Evolutionary conservation across 2,329 filamentous ascomycete species (phyloP).

Genomic region (Phoma sp.): DNA sequence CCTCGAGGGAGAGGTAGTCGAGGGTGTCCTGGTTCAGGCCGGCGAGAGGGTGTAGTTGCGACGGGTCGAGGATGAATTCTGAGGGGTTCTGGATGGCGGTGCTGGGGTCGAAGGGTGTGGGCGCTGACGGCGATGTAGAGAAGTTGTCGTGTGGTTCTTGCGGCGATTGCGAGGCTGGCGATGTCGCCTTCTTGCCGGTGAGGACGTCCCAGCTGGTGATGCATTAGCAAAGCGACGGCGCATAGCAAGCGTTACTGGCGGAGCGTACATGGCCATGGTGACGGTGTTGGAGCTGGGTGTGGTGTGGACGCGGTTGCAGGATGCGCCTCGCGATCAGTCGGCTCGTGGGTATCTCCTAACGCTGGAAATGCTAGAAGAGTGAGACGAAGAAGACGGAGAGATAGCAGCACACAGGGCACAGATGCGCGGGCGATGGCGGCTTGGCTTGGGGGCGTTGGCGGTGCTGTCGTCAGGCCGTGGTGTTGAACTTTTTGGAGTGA

Average conservation of each 20-base stretch:
- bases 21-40: slow-evolving; percentile 91
- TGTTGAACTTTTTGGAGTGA: slow-evolving; percentile 44
- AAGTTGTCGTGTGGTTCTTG: slow-evolving; percentile 56
- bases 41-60: slow-evolving; percentile 88
- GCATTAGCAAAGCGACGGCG: slow-evolving; percentile 1
- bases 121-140: slow-evolving; percentile 38
- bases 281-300: slow-evolving; percentile 21
- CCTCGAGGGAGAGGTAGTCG: slow-evolving; percentile 94
- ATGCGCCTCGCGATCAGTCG: slow-evolving; percentile 31
- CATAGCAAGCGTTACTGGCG: background rate
- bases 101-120: slow-evolving; percentile 71
- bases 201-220: slow-evolving; percentile 59
- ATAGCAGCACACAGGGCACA: slow-evolving; percentile 15
- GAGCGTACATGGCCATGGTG: slow-evolving; percentile 47
- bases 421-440: slow-evolving; percentile 41
- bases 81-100: slow-evolving; percentile 77
- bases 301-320: slow-evolving; percentile 23
- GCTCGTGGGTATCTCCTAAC: slow-evolving; percentile 24
- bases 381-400: slow-evolving; percentile 13
- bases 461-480: slow-evolving; percentile 24
- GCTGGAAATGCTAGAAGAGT: slow-evolving; percentile 25
- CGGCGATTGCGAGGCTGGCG: slow-evolving; percentile 51
- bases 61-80: slow-evolving; percentile 88
- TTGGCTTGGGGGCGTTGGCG: slow-evolving; percentile 23
- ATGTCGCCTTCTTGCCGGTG: slow-evolving; percentile 63